Percentiles rank a stretch among this genome's conserved stretches.
Evolutionary conservation across 2,329 filamentous ascomycete species (phyloP).

Genomic region (Sphaerulina musiva): DNA sequence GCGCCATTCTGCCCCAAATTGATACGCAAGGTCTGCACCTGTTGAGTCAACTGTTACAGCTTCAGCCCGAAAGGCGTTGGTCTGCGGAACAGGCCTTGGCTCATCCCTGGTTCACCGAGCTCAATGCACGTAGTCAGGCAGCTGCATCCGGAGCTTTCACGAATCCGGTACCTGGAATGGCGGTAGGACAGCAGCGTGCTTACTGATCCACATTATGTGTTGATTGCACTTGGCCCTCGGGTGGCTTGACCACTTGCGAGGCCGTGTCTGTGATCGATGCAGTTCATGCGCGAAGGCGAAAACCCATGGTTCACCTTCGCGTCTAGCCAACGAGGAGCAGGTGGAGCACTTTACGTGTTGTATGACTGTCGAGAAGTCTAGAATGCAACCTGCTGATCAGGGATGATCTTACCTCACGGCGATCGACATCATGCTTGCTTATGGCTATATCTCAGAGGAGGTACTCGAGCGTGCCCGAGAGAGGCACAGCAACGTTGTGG

Average conservation of each 20-base stretch:
- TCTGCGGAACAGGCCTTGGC: constrained; percentile 78
- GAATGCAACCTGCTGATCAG: not conserved
- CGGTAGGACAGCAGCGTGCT: constrained; percentile 22
- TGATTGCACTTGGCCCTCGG: not conserved
- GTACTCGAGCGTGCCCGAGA: not conserved
- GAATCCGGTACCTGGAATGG: constrained; percentile 17
- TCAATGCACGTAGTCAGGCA: constrained; percentile 39
- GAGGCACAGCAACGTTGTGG: not conserved
- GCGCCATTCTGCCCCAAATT: constrained; percentile 81
- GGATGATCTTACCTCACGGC: not conserved
- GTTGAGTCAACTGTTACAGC: constrained; percentile 81
- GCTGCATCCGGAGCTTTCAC: constrained; percentile 22
- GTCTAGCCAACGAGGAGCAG: not conserved
- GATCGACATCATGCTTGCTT: not conserved
- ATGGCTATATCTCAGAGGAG: not conserved
- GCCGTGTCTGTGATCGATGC: not conserved
- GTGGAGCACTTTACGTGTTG: not conserved
- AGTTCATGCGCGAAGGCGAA: not conserved
- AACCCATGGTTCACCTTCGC: not conserved
- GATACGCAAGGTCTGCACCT: constrained; percentile 82
- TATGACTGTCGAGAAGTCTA: not conserved
- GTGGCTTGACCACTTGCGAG: not conserved
- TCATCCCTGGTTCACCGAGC: constrained; percentile 86
- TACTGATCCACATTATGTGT: constrained; percentile 13
- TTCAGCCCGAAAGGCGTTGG: constrained; percentile 85